Evolutionary conservation across 2,329 filamentous ascomycete genomes (phyloP).

Genomic region (Meredithiella fracta): DNA sequence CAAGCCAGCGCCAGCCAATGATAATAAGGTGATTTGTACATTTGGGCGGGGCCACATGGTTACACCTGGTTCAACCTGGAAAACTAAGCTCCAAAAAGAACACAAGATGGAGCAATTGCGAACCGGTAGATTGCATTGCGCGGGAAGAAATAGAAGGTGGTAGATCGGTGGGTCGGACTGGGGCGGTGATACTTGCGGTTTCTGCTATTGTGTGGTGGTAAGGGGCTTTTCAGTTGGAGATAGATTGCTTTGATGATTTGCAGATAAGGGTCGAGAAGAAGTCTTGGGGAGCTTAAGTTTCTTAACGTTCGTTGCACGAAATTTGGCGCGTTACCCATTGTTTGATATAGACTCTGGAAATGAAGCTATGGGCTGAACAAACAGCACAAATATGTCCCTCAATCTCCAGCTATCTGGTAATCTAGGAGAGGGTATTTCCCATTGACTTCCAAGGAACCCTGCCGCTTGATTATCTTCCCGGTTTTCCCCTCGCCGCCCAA

Average conservation of each 20-base stretch:
- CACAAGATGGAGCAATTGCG: background rate
- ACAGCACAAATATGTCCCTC: background rate
- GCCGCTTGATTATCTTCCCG: background rate
- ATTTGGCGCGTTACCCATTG: background rate
- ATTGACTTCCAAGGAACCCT: background rate
- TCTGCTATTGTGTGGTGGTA: background rate
- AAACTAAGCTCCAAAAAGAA: background rate
- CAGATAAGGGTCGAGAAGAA: no score
- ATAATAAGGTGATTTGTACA: constrained; percentile 1
- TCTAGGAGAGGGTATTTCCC: background rate
- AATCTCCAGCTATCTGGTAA: background rate
- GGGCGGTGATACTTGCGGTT: background rate
- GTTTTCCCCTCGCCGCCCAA: background rate
- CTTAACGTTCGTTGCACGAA: background rate
- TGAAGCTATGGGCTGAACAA: background rate
- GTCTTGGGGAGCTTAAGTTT: no score
- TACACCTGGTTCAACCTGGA: background rate
- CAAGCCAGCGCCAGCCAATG: background rate
- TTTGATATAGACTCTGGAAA: background rate
- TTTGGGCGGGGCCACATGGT: constrained; percentile 1
- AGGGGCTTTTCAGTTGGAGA: background rate
- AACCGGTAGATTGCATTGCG: no score
- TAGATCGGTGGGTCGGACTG: background rate
- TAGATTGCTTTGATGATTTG: no score
- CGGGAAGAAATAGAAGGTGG: background rate